A percentile compares a stretch with the other conserved stretches of the same genome.
Conservation (phyloP, 2,329 filamentous ascomycete genomes). For the Ploettnerulaceae sp. region DNA sequence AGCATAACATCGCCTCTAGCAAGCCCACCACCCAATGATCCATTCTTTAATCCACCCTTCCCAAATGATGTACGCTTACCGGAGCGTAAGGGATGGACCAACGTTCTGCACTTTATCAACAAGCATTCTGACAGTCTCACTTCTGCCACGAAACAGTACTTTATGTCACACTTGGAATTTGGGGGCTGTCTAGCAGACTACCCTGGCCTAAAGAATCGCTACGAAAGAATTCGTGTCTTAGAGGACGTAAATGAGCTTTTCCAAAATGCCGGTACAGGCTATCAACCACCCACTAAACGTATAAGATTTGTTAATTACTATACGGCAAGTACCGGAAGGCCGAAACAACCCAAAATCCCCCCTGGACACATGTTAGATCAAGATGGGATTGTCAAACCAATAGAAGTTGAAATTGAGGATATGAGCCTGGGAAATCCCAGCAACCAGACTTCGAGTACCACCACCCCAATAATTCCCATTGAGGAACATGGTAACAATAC, state of each 20-base stretch:
- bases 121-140: slow-evolving; percentile 70
- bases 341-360: slow-evolving; percentile 45
- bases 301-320: slow-evolving; percentile 88
- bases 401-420: slow-evolving; percentile 23
- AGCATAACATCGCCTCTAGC: slow-evolving; percentile 26
- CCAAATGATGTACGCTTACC: slow-evolving; percentile 67
- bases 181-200: slow-evolving; percentile 77
- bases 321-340: slow-evolving; percentile 72
- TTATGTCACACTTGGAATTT: slow-evolving; percentile 79
- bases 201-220: slow-evolving; percentile 62
- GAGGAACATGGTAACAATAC: slow-evolving; percentile 41
- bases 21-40: slow-evolving; percentile 39
- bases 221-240: slow-evolving; percentile 62
- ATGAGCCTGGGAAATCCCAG: slow-evolving; percentile 19
- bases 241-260: slow-evolving; percentile 62
- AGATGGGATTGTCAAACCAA: slow-evolving; percentile 16
- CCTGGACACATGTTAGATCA: slow-evolving; percentile 16
- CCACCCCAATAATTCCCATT: slow-evolving; percentile 37
- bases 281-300: slow-evolving; percentile 39
- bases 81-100: slow-evolving; percentile 64
- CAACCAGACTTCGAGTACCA: slow-evolving; percentile 14
- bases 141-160: slow-evolving; percentile 65
- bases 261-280: slow-evolving; percentile 20
- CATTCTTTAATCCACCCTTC: slow-evolving; percentile 72
- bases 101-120: slow-evolving; percentile 68